A percentile compares a stretch with the other conserved stretches of the same genome.
These are phyloP conservation scores for Glonium stellatum DNA, from an alignment of 495 filamentous ascomycete genomes.

Conservation along the genomic window DNA sequence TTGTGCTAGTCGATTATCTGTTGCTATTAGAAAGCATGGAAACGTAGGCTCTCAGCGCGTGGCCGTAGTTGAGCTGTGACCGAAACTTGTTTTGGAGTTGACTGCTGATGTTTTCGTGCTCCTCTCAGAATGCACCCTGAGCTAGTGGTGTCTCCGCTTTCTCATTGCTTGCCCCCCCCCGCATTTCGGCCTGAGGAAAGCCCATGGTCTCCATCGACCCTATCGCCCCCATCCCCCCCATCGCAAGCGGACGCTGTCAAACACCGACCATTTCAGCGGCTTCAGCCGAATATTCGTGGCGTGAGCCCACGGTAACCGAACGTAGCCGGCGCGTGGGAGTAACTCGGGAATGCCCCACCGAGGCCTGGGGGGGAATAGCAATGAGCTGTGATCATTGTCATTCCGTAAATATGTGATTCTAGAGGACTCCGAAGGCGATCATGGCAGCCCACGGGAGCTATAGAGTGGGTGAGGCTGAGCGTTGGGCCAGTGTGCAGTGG, in stretches of 20 bases:
- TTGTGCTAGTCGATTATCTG: background rate
- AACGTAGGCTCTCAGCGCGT: background rate
- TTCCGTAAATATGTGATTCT: background rate
- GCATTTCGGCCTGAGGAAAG: constrained; percentile 1
- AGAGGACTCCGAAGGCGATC: background rate
- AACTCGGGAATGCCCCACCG: constrained; percentile 1
- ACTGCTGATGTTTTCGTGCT: background rate
- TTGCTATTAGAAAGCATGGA: background rate
- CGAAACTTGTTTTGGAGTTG: background rate
- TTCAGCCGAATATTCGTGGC: background rate
- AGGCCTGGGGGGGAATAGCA: background rate
- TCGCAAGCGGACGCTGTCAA: background rate
- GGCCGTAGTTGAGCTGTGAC: background rate
- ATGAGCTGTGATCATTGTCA: background rate
- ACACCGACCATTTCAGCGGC: background rate
- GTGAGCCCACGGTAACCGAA: background rate
- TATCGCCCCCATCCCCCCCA: too few species aligned
- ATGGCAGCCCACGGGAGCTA: background rate
- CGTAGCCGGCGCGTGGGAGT: background rate
- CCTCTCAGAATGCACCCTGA: background rate
- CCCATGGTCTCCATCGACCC: background rate
- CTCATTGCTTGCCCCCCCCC: background rate
- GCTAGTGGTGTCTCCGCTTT: background rate
- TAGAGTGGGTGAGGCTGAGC: background rate
- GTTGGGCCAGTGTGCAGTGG: background rate